Base-by-base conservation (phyloP, 371 early-diverging fungal genomes). In the Mortierella sp. region DNA sequence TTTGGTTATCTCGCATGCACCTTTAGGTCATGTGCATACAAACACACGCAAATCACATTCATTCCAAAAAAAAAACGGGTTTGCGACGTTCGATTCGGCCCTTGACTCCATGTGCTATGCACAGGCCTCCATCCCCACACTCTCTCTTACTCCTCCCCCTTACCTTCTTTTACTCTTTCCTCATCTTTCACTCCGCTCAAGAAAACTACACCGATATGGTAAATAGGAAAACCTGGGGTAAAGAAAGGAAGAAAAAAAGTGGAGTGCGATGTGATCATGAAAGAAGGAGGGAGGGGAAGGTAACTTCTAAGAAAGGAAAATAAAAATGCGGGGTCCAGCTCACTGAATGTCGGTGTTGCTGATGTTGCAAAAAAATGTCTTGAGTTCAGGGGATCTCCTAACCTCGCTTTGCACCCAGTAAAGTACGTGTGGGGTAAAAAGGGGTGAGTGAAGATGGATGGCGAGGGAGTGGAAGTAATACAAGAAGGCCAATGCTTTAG, bases 321-420 rank as follows among this genome's bases (percentile, higher is more conserved):
- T 38, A 19, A 68, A 68, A 68, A 68, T 68, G 68, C 68, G 68
- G 68, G 68, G 68, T 38, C 68, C 34, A 68, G 68, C 68, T 68
- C 68, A 68, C 44, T 58, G 19, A 7, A 11, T 58, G 11, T 58
- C 28, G 58, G 34, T 34, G 42, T 42, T 68, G 42, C 5, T 38
- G 42, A 38, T 38, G 5, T 5, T 5, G 42, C 42, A 38, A 38
- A 38, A 38, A 38, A 38, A 38, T 10, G 6, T 14, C 34, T 34
- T 63, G 19, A 63, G 34, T 34, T 16, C 34, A 31, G 63, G 60
- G 34, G 63, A 24, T 0, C 24, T 34, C 42, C 5, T 3, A 38
- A 6, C 16, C 7, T 34, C 19, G 16, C 7, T 34, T 28, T 38
- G n/a, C 55, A 42, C 68, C 68, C 68, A 24, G 63, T 31, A 38